Conservation (phyloP, 192 early-diverging fungal species). For the Podila horticola region DNA sequence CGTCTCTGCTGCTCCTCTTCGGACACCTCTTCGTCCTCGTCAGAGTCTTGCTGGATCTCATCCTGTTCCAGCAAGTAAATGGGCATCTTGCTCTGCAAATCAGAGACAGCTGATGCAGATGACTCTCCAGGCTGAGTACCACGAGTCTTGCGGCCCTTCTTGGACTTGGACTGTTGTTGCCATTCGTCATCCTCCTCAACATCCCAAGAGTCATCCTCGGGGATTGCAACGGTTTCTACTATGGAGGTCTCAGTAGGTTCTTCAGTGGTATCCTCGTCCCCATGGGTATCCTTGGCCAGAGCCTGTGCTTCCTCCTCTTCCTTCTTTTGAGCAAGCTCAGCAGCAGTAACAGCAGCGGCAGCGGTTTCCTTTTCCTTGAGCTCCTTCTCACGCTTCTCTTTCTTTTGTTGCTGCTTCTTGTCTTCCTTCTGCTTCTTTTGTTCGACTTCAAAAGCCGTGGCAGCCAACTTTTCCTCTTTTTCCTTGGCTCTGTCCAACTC, state of each 20-base stretch:
- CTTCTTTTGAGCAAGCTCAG: conserved; percentile 5
- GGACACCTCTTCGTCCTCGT: conserved; percentile 25
- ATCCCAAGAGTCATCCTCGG: conserved; percentile 25
- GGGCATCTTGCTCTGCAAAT: conserved; percentile 38
- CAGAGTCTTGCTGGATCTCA: conserved; percentile 20
- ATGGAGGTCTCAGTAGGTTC: neutral
- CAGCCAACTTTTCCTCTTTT: neutral
- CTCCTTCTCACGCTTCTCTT: conserved; percentile 27
- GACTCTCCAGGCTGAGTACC: conserved; percentile 13
- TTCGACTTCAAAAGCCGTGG: neutral
- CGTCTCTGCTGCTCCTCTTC: conserved; percentile 10
- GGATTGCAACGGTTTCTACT: neutral
- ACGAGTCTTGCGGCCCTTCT: conserved; percentile 49
- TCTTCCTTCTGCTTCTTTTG: conserved; percentile 47
- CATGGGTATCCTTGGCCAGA: neutral
- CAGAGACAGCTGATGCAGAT: conserved; percentile 1
- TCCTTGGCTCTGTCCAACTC: conserved; percentile 1
- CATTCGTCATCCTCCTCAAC: conserved; percentile 43
- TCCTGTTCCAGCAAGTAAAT: conserved; percentile 47
- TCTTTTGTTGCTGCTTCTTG: conserved; percentile 27
- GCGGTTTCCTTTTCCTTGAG: conserved; percentile 18
- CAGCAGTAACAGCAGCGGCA: conserved; percentile 1
- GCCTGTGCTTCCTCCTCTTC: conserved; percentile 14
- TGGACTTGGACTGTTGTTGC: conserved; percentile 51
- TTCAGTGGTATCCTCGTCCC: neutral